A percentile compares a stretch with the other conserved stretches of the same genome.
phyloP scores from a whole-genome alignment of 768 basidiomycete species.

The Gloeophyllum trabeum region DNA sequence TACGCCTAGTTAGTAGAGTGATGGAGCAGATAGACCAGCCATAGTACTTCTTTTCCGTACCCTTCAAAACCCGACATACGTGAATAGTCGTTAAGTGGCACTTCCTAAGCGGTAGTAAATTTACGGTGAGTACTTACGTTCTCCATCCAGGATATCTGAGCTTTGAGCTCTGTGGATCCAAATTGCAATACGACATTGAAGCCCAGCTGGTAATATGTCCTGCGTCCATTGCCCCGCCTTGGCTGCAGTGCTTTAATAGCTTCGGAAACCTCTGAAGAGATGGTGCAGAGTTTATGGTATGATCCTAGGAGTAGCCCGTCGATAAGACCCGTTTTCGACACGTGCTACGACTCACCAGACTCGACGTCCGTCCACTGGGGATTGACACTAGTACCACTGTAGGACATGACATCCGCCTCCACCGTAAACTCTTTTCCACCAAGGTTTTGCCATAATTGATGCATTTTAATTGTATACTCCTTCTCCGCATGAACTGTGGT shows the following conservation, averaged over 20 bases:
- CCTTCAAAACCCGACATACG: too few relatives aligned
- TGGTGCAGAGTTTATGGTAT: background rate
- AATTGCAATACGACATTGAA: background rate
- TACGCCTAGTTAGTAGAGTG: too few relatives aligned
- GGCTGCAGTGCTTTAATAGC: background rate
- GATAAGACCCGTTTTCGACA: background rate
- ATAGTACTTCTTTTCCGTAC: too few relatives aligned
- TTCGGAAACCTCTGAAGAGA: background rate
- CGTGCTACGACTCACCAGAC: background rate
- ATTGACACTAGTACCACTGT: background rate
- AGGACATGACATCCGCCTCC: background rate
- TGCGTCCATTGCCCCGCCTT: background rate
- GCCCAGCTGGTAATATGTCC: background rate
- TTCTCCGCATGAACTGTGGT: background rate
- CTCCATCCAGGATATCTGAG: background rate
- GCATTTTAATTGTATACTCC: background rate
- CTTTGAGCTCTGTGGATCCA: background rate
- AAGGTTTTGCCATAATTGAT: too few relatives aligned
- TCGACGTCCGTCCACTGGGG: background rate
- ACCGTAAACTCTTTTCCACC: too few relatives aligned
- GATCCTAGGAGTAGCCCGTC: background rate
- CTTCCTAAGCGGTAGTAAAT: too few relatives aligned
- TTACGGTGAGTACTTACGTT: background rate
- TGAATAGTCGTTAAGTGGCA: too few relatives aligned
- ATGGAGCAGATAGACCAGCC: too few relatives aligned